A percentile compares a stretch with the other conserved stretches of the same genome.
Evolutionary conservation across 331 rosid species (phyloP).

Genomic region (Rosa hybrid): DNA sequence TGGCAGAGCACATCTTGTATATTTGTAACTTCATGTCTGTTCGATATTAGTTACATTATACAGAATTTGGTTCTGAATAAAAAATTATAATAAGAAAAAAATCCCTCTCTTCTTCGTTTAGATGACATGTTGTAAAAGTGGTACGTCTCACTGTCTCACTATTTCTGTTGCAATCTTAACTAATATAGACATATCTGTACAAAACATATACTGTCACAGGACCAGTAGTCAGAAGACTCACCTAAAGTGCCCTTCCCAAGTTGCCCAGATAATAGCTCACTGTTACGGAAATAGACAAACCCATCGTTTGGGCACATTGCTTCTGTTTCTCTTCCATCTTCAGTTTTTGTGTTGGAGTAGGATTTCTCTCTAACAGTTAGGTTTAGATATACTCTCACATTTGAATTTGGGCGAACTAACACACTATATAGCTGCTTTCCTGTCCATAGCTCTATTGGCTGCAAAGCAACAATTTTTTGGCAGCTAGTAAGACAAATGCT

Average conservation of each 20-base stretch:
- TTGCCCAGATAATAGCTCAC: slow-evolving; percentile 92
- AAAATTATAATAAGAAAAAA: neutral
- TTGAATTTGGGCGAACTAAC: slow-evolving; percentile 81
- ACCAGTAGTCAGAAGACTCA: slow-evolving; percentile 30
- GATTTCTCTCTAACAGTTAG: slow-evolving; percentile 81
- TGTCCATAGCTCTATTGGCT: slow-evolving; percentile 98
- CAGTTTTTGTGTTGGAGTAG: slow-evolving; percentile 52
- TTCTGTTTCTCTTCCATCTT: slow-evolving; percentile 59
- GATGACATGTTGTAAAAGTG: neutral
- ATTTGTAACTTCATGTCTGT: neutral
- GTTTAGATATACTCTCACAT: slow-evolving; percentile 74
- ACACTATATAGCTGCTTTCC: slow-evolving; percentile 90
- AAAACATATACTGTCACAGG: neutral
- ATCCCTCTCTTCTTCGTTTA: neutral
- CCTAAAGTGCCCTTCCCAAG: slow-evolving; percentile 97
- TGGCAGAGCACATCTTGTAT: neutral
- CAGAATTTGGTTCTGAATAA: neutral
- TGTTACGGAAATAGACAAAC: slow-evolving; percentile 82
- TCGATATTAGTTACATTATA: neutral
- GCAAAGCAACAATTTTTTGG: slow-evolving; percentile 37
- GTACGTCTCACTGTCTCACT: neutral
- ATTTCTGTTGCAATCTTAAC: neutral
- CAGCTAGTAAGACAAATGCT: slow-evolving; percentile 1
- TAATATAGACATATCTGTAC: neutral
- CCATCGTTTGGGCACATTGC: slow-evolving; percentile 91